Conservation (phyloP, 441 rosid species). For the Gossypium davidsonii region DNA sequence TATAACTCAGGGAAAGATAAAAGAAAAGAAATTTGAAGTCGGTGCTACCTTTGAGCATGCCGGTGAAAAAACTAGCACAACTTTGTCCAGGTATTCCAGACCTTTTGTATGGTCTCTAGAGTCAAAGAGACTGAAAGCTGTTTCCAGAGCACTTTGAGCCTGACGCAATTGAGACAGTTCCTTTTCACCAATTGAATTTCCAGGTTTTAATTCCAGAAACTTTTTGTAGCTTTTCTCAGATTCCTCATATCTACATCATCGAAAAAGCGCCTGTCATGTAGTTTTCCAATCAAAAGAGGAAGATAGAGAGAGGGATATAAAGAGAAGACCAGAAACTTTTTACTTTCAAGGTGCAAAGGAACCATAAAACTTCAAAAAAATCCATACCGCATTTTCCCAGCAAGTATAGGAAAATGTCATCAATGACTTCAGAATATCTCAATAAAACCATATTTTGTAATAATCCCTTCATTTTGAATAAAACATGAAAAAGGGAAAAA, state of each 20-base stretch:
- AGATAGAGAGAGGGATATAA: background rate
- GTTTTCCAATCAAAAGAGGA: slow-evolving; percentile 4
- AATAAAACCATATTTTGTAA: background rate
- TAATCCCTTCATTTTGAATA: background rate
- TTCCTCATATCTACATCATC: slow-evolving; percentile 69
- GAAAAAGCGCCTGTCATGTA: slow-evolving; percentile 21
- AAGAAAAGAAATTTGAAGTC: background rate
- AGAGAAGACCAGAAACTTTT: slow-evolving; percentile 14
- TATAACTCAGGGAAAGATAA: background rate
- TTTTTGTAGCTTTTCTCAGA: slow-evolving; percentile 67
- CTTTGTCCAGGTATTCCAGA: slow-evolving; percentile 71
- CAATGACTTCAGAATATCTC: background rate
- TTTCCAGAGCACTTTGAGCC: slow-evolving; percentile 72
- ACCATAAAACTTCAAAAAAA: background rate
- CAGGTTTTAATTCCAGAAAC: slow-evolving; percentile 60
- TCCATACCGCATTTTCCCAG: background rate
- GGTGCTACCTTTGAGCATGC: slow-evolving; percentile 69
- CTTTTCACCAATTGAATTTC: slow-evolving; percentile 63
- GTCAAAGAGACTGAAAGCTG: slow-evolving; percentile 56
- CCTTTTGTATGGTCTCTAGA: slow-evolving; percentile 63
- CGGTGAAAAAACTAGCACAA: slow-evolving; percentile 86
- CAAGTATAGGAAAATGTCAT: background rate
- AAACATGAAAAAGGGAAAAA: background rate
- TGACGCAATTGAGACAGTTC: slow-evolving; percentile 88
- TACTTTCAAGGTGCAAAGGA: slow-evolving; percentile 5